Evolutionary conservation across 2,329 filamentous ascomycete genomes (phyloP).

Genomic region (Ceratocystis eucalypticola): DNA sequence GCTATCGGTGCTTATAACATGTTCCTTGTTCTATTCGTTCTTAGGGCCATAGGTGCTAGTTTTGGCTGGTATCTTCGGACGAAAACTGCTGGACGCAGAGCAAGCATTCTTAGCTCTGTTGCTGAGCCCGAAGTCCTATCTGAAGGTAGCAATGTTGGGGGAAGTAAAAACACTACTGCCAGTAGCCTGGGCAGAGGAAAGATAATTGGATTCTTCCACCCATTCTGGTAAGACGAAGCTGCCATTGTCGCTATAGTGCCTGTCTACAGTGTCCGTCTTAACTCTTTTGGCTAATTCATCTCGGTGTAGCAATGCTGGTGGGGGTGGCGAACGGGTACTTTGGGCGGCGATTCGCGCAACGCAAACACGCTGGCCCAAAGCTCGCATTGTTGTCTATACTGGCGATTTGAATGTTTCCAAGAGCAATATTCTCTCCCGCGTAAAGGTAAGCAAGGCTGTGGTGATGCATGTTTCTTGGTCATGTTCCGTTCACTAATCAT

Average conservation of each 20-base stretch:
- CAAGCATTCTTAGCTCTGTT: conserved; percentile 39
- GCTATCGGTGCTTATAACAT: conserved; percentile 12
- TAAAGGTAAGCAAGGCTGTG: conserved; percentile 49
- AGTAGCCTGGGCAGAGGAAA: conserved; percentile 56
- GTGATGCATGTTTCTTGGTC: background rate
- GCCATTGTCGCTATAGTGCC: background rate
- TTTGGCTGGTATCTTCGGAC: conserved; percentile 49
- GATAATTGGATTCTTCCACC: conserved; percentile 91
- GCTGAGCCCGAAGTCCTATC: conserved; percentile 24
- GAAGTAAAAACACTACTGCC: conserved; percentile 39
- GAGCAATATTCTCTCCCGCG: conserved; percentile 59
- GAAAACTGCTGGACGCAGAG: conserved; percentile 49
- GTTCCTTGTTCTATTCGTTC: conserved; percentile 28
- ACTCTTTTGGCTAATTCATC: background rate
- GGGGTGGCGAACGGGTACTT: conserved; percentile 86
- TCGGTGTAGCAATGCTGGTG: conserved; percentile 67
- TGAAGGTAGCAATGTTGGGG: conserved; percentile 51
- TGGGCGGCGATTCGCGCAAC: conserved; percentile 92
- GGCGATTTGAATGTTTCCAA: conserved; percentile 86
- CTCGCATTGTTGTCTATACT: conserved; percentile 86
- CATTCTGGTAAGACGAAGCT: conserved; percentile 60
- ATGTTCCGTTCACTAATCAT: conserved; percentile 18
- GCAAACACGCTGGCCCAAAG: conserved; percentile 75
- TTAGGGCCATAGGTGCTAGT: conserved; percentile 29
- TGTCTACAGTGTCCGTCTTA: background rate